Evolutionary conservation across 1,284 basidiomycete species (phyloP), one percentile per base, ranked within the genome.

Genomic region (Pseudomicrostroma phylloplanum): DNA sequence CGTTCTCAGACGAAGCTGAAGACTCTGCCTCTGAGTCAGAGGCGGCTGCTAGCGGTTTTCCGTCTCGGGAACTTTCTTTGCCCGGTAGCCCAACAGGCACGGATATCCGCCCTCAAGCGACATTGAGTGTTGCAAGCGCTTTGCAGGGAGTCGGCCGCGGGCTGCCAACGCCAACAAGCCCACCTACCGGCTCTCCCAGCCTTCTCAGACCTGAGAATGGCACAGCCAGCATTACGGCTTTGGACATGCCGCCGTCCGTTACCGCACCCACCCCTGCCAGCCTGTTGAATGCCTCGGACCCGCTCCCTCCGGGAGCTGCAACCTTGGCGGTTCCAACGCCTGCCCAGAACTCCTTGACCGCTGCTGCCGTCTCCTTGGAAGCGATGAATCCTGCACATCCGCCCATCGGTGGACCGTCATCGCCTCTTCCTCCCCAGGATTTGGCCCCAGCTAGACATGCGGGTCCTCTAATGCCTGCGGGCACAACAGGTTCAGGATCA

Each of bases 241-340:
- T 13, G 36, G n/a, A n/a, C 12, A 39, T 39, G 55, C 15, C 55
- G 17, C 40, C 39, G 8, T 39, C 2, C 12, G 17, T 26, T n/a
- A 36, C 30, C 19, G 11, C 17, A 23, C 26, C 12, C 19, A n/a
- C 21, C 12, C 15, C 43, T 48, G 43, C 43, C 43, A 12, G 6
- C 43, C 43, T n/a, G 12, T 12, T n/a, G 43, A 17, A 17, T n/a
- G 17, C 43, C 43, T 17, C 13, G 4, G 26, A 54, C 26, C 51
- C 51, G 12, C 26, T 63, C 15, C 61, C 61, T n/a, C 48, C 58
- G 23, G 61, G 61, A 51, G 61, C 61, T 23, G 61, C 58, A 17
- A 46, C 61, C 3, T 26, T 59, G 25, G 58, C 61, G 40, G 57
- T 54, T 4, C 57, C 41, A 17, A 15, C 25, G 3, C 51, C 51